phyloP scores from a whole-genome alignment of 371 early-diverging fungal genomes.

The Thermomucor indicae-seudaticae region DNA sequence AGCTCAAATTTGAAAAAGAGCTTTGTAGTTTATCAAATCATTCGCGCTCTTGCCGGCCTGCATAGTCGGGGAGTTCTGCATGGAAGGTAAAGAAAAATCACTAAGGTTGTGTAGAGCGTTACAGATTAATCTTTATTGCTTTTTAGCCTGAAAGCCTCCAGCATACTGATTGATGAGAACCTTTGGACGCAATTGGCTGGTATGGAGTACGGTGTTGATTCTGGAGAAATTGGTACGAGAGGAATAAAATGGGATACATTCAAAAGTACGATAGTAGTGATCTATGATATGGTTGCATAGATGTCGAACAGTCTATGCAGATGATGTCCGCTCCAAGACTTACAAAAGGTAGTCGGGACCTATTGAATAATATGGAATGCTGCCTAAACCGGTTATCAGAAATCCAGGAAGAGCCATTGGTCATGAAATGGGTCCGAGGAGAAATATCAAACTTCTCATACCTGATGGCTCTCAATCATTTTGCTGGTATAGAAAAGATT shows the following conservation, averaged over 20 bases:
- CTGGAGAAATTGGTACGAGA: constrained; percentile 25
- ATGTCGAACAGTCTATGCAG: constrained; percentile 19
- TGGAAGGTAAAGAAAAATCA: constrained; percentile 31
- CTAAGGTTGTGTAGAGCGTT: not conserved
- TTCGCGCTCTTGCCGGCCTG: constrained; percentile 48
- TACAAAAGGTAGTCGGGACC: too few species aligned
- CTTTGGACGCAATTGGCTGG: constrained; percentile 60
- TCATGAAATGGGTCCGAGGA: constrained; percentile 68
- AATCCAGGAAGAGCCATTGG: constrained; percentile 52
- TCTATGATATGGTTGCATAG: too few species aligned
- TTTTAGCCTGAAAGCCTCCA: constrained; percentile 46
- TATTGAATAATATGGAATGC: too few species aligned
- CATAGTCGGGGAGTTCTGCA: constrained; percentile 57
- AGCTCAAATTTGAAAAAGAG: constrained; percentile 59
- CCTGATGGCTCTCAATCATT: constrained; percentile 76
- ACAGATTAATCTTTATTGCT: not conserved
- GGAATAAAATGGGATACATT: too few species aligned
- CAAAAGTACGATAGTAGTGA: too few species aligned
- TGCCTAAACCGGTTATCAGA: too few species aligned
- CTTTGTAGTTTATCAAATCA: constrained; percentile 56
- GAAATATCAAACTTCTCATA: constrained; percentile 82
- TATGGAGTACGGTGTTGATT: constrained; percentile 31
- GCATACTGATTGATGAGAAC: constrained; percentile 64
- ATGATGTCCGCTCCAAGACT: too few species aligned
- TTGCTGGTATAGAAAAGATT: constrained; percentile 52